Evolutionary conservation across 768 basidiomycete genomes (phyloP), one percentile per base, ranked within the genome.

Genomic region (Xerocomellus amylosporus): DNA sequence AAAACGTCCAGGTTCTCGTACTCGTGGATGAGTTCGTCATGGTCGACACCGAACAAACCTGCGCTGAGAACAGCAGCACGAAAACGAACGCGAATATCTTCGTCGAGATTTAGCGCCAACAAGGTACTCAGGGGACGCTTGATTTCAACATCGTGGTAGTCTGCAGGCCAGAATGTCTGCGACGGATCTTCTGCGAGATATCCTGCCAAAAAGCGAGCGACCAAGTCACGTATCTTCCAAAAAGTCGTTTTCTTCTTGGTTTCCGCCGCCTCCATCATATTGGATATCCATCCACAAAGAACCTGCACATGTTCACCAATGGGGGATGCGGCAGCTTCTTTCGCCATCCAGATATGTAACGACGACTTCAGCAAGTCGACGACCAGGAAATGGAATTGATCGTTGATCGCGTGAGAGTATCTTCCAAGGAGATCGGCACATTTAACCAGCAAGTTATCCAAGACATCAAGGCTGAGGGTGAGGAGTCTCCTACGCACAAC

Each of bases 1-100:
- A 69, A 64, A 36, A 46, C 58, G 3, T 69, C 67, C 34, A 70
- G n/a, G 31, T 64, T 59, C 24, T 64, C 57, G 20, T 59, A 57
- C 17, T 58, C 53, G 30, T 51, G 57, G 19, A 43, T 75, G 74
- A 17, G 83, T 22, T 49, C 56, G 12, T 57, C 60, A 20, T 56
- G 58, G 9, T 53, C 74, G 2, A 80, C 67, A 4, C 79, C 74
- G 60, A 90, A 85, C 24, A 90, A 66, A 8, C 75, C 75, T 30
- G 85, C 79, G 49, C 77, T 84, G n/a, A 80, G 69, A 14, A 77
- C 73, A 1, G 87, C 87, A 2, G 80, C 81, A 30, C 90, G 85
- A 65, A 93, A 88, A 15, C 96, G 84, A 43, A 97, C 88, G 31
- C 93, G 83, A 19, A 89, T 83, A 65, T 98, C 95, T 38, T 75